A percentile compares a stretch with the other conserved stretches of the same genome.
Evolutionary conservation across 306 rosid species (phyloP).

Genomic region (Urtica urens): DNA sequence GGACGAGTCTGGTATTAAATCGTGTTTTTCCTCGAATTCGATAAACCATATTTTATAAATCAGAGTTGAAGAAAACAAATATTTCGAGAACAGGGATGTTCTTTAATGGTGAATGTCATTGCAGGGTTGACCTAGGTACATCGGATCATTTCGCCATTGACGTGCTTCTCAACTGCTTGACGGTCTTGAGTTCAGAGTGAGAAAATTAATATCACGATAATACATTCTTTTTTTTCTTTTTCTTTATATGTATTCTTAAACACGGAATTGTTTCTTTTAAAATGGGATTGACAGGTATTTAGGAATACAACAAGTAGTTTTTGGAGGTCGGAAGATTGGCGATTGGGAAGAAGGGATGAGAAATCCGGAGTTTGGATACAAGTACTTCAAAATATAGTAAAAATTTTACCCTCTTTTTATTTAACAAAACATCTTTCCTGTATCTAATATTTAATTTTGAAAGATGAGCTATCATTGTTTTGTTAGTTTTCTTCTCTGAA

Average conservation of each 20-base stretch:
- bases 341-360: constrained; percentile 98
- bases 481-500: too few relatives aligned
- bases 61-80: too few relatives aligned
- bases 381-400: constrained; percentile 59
- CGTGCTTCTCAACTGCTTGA: constrained; percentile 80
- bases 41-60: too few relatives aligned
- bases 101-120: constrained; percentile 6
- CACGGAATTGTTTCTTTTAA: neutral
- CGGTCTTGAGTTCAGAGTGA: constrained; percentile 80
- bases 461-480: too few relatives aligned
- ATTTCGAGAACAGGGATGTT: too few relatives aligned
- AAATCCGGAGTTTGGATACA: constrained; percentile 64
- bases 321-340: constrained; percentile 74
- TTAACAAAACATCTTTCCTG: too few relatives aligned
- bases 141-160: constrained; percentile 72
- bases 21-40: too few relatives aligned
- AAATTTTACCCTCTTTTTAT: neutral
- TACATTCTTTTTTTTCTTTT: neutral
- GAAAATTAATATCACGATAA: constrained; percentile 7
- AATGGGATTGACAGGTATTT: constrained; percentile 44
- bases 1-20: constrained; percentile 78
- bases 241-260: too few relatives aligned
- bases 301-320: constrained; percentile 77
- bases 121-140: constrained; percentile 94
- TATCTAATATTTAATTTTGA: too few relatives aligned